phyloP scores from a whole-genome alignment of 768 basidiomycete species.

The Pilatotrama ljubarskyi region DNA sequence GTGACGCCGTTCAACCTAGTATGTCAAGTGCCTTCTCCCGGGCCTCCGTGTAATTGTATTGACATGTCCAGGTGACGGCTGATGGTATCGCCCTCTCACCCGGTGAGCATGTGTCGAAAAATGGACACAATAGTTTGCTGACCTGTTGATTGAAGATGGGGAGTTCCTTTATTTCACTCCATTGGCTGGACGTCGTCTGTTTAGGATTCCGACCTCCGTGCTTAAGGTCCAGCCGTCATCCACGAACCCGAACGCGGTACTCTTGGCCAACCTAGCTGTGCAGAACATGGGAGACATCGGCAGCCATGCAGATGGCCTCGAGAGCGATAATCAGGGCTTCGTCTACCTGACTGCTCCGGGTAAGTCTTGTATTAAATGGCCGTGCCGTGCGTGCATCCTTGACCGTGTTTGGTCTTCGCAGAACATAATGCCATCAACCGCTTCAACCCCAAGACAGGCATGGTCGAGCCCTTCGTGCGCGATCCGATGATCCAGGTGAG shows the following conservation, averaged over 20 bases:
- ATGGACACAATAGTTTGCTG: background rate
- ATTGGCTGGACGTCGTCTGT: slow-evolving; percentile 10
- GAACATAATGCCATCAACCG: slow-evolving; percentile 19
- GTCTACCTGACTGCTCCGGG: slow-evolving; percentile 18
- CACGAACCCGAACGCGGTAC: slow-evolving; percentile 11
- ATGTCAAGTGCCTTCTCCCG: background rate
- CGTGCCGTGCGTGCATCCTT: background rate
- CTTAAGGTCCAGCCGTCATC: slow-evolving; percentile 18
- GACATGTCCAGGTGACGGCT: slow-evolving; percentile 11
- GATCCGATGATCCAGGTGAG: slow-evolving; percentile 17
- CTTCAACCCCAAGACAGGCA: slow-evolving; percentile 12
- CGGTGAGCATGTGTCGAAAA: background rate
- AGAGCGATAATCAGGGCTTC: slow-evolving; percentile 16
- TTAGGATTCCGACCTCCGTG: slow-evolving; percentile 11
- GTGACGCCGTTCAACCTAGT: slow-evolving; percentile 15
- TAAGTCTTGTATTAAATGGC: background rate
- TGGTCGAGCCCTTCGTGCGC: slow-evolving; percentile 18
- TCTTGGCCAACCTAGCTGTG: slow-evolving; percentile 8
- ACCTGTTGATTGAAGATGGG: slow-evolving; percentile 9
- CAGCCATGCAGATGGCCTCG: slow-evolving; percentile 18
- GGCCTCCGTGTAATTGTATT: background rate
- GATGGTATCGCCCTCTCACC: slow-evolving; percentile 21
- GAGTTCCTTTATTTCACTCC: slow-evolving; percentile 16
- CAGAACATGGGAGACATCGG: slow-evolving; percentile 12
- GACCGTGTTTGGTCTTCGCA: background rate